Percentiles rank a stretch among this genome's conserved stretches.
phyloP scores from a whole-genome alignment of 164 flowering plant species.

The Aristolochia contorta region DNA sequence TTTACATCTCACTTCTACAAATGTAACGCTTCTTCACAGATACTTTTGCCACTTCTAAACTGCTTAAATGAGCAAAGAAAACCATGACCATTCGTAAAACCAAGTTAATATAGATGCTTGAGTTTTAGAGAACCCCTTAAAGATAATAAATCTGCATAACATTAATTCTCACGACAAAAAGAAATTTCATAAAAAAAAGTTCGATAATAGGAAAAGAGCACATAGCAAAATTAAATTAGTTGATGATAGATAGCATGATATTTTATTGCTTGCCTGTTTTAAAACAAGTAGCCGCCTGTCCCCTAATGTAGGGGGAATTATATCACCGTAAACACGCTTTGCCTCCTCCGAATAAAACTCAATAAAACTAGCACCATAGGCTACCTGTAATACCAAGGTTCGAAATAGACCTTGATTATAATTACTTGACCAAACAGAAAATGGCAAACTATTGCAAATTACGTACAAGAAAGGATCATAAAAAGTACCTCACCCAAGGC shows the following conservation, averaged over 20 bases:
- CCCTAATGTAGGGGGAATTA: constrained; percentile 67
- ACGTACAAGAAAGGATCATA: constrained; percentile 1
- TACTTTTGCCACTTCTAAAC: too few relatives aligned
- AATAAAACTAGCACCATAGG: constrained; percentile 78
- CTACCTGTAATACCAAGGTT: constrained; percentile 33
- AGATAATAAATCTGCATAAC: too few relatives aligned
- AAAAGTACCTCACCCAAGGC: constrained; percentile 82
- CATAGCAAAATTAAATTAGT: not conserved
- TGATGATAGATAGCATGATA: not conserved
- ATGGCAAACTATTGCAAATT: not conserved
- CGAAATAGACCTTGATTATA: not conserved
- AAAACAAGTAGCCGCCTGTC: constrained; percentile 87
- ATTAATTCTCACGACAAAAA: too few relatives aligned
- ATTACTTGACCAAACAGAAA: not conserved
- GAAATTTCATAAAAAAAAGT: too few relatives aligned
- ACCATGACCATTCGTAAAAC: too few relatives aligned
- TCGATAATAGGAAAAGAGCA: too few relatives aligned
- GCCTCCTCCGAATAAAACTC: constrained; percentile 97
- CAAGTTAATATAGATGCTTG: too few relatives aligned
- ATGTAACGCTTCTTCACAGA: too few relatives aligned
- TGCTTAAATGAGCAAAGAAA: too few relatives aligned
- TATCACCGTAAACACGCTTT: constrained; percentile 92
- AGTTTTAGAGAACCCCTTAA: too few relatives aligned
- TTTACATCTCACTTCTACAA: too few relatives aligned
- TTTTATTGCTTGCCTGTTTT: constrained; percentile 52